Percentiles rank a stretch among this genome's conserved stretches.
These are phyloP conservation scores for Chrysoporthe austroafricana DNA, from an alignment of 2,329 filamentous ascomycete genomes.

Conservation along the genomic window DNA sequence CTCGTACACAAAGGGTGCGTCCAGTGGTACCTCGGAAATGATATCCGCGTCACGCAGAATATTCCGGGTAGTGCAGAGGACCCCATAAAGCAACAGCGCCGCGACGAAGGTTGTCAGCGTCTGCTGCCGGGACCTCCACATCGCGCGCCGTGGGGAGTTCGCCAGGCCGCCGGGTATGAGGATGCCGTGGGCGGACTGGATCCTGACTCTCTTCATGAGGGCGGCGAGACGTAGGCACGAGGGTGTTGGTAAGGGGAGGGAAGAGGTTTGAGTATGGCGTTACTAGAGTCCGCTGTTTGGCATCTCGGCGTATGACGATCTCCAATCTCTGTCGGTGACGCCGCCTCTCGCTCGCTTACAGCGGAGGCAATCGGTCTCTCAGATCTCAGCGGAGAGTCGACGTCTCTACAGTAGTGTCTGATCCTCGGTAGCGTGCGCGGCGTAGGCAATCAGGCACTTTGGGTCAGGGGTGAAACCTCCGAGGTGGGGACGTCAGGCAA, in stretches of 20 bases:
- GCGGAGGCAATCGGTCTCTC: neutral
- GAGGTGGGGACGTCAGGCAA: neutral
- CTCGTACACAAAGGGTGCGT: slow-evolving; percentile 7
- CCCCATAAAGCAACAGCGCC: slow-evolving; percentile 24
- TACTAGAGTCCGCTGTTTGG: slow-evolving; percentile 15
- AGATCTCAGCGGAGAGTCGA: neutral
- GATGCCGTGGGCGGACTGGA: slow-evolving; percentile 28
- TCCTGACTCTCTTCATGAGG: slow-evolving; percentile 27
- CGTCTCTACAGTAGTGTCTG: neutral
- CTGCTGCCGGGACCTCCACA: slow-evolving; percentile 28
- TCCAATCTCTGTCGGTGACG: neutral
- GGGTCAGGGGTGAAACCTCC: slow-evolving; percentile 7
- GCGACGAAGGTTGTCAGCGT: slow-evolving; percentile 20
- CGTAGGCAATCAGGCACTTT: neutral
- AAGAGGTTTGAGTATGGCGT: neutral
- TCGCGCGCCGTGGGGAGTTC: slow-evolving; percentile 22
- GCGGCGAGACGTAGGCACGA: neutral
- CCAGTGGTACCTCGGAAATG: slow-evolving; percentile 7
- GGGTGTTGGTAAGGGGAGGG: neutral
- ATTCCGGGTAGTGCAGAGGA: slow-evolving; percentile 21
- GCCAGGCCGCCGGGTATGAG: slow-evolving; percentile 26
- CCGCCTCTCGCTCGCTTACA: neutral
- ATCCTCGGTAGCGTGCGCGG: neutral
- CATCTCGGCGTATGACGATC: slow-evolving; percentile 15
- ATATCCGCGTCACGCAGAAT: slow-evolving; percentile 24